Evolutionary conservation across 768 basidiomycete species (phyloP).

Genomic region (Xerocomellus intermedius): DNA sequence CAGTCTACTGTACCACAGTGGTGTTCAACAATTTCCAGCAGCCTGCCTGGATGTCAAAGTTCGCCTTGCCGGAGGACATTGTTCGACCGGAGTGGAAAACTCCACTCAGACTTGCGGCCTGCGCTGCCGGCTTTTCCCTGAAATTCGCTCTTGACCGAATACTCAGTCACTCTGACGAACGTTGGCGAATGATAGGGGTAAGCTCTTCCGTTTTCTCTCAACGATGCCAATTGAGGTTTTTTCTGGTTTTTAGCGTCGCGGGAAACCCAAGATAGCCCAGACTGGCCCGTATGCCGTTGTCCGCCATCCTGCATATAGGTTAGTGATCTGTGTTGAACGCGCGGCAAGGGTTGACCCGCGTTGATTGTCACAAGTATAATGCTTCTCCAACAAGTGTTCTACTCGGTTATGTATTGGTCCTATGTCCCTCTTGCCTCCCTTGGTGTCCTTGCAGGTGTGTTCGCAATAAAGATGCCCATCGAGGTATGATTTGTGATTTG

Average conservation of each 20-base stretch:
- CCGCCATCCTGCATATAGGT: conserved; percentile 39
- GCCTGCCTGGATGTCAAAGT: conserved; percentile 35
- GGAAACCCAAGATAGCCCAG: conserved; percentile 29
- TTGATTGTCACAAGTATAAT: conserved; percentile 12
- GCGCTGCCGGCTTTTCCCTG: conserved; percentile 23
- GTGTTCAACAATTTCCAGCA: conserved; percentile 32
- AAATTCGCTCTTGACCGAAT: conserved; percentile 12
- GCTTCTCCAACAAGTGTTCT: conserved; percentile 24
- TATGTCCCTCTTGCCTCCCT: conserved; percentile 33
- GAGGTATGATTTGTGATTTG: conserved; percentile 25
- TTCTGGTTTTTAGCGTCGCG: conserved; percentile 21
- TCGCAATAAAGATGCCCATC: conserved; percentile 35
- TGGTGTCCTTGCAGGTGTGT: conserved; percentile 21
- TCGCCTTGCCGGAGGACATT: conserved; percentile 26
- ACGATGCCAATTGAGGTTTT: not conserved
- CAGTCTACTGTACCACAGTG: conserved; percentile 29
- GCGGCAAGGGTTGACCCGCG: not conserved
- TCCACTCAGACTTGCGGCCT: conserved; percentile 28
- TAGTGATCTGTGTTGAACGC: conserved; percentile 2
- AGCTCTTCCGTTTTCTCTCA: not conserved
- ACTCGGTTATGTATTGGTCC: conserved; percentile 34
- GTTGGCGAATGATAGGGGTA: conserved; percentile 35
- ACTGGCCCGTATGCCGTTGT: conserved; percentile 37
- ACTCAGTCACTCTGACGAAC: conserved; percentile 24
- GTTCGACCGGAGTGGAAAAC: conserved; percentile 23